Evolutionary conservation across 495 filamentous ascomycete genomes (phyloP), one percentile per base, ranked within the genome.

Genomic region (Tuber magnatum): DNA sequence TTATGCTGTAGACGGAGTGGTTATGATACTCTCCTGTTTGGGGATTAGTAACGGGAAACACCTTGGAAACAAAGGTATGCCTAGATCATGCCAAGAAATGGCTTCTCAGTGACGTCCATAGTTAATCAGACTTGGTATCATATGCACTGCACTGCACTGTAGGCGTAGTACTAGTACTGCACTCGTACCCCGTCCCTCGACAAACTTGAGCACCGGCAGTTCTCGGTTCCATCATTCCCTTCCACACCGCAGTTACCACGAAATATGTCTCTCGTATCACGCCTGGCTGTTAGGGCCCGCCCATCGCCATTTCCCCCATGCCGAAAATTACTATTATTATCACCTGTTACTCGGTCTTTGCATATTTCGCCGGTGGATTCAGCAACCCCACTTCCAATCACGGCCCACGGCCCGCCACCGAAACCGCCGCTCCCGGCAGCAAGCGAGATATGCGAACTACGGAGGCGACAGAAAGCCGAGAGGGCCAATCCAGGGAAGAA

Each of bases 351-450:
- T 20, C 77, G 51, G 78, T 85, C 79, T 77, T 85, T 92, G n/a
- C 87, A 90, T 81, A 88, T 86, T 7, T 86, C 86, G 9, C 56
- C 86, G 18, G 76, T 84, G n/a, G 82, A 82, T 71, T 82, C 84
- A 40, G 91, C 91, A 22, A 87, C 86, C 70, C 87, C 89, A 32
- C 86, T 91, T 32, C 90, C 93, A 43, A 87, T 92, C 72, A 92
- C 92, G 56, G 90, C 92, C 38, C 90, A 92, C 72, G 94, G 93
- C 7, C 94, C 94, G 68, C 94, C 94, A 5, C 94, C 94, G 1
- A 87, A 89, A 77, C 88, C 91, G 14, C 94, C 94, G 1, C 83
- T 86, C 22, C 88, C 93, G 16, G 82, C 87, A 5, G 84, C 88
- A 39, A 81, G 81, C 84, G 87, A 81, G 86, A 88, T 82, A 79